Base-by-base conservation (phyloP, 805 yeast species). In the Blastobotrys terrestris region DNA sequence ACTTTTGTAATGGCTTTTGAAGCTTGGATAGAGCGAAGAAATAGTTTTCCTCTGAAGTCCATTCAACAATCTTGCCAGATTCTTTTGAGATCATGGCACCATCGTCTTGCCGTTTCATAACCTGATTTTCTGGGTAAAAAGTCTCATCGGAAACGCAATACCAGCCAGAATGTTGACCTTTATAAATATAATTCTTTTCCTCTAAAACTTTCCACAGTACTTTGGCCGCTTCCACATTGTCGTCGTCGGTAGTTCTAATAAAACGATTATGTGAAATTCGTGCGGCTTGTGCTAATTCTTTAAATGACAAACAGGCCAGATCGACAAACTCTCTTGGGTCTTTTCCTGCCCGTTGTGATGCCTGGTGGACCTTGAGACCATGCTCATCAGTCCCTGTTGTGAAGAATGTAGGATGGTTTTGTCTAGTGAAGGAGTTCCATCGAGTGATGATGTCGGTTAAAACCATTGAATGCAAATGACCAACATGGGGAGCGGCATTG, bases 341-440 rank as follows among this genome's bases (percentile, higher is more conserved):
- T n/a, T 67, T 64, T 0, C 75, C 74, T 4, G 74, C 76, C 53
- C 72, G 73, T 31, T 71, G 73, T 0, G 97, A 95, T 0, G 95
- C 97, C n/a, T 79, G 74, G 61, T 88, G 95, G 31, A 92, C 92
- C 72, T 94, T 94, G 51, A 90, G 70, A 0, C 99, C 99, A 67
- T 94, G 99, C 68, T 94, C 99, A 67, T 94, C 99, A 0, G 97
- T 91, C 0, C 99, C 99, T 0, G 98, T 94, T 4, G 87, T 79
- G 63, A 91, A 77, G 42, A 52, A 53, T 14, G 54, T 31, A 6
- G 54, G 50, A 8, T 20, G n/a, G 5, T 21, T 22, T 5, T 40
- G 44, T 8, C 49, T 49, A 16, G 26, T 13, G 35, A 84, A 68
- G 15, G 61, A 61, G 39, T 78, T 78, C 96, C 96, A 92, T 58